Evolutionary conservation across 495 filamentous ascomycete species (phyloP), one percentile per base, ranked within the genome.

Genomic region (Friedmanniomyces simplex): DNA sequence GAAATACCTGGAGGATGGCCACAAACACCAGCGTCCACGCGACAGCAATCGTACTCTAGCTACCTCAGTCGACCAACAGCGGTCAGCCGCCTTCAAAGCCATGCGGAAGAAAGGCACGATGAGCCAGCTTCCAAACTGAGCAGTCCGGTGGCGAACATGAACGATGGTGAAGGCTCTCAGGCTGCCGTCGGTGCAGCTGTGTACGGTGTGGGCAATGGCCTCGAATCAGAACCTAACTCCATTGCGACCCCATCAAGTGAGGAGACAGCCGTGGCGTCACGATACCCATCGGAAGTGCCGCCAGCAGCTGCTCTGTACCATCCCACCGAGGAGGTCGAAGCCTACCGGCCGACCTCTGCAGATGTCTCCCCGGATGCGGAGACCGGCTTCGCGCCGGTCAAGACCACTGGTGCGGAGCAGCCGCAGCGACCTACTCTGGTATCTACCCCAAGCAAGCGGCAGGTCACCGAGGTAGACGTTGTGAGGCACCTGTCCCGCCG

Each of bases 401-500:
- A 25, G 20, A 16, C 14, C 13, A 54, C 32, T 2, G 43, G 18
- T 7, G 43, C 7, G 6, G 43, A 47, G 43, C 7, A 47, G 43
- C 43, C 32, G n/a, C 52, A 50, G 28, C 54, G 45, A 18, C 45
- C 54, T 11, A 39, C 16, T 43, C 45, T 45, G 20, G 21, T 14
- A 28, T 42, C 30, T 12, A 58, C 28, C 1, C 20, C 54, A 10
- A 53, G 48, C 48, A 50, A 51, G 21, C 55, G 56, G 32, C 47
- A 42, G 21, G 58, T 66, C 45, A 75, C 63, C n/a, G 76, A 85
- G 52, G 74, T 79, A 46, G 74, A 80, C 14, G 51, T 83, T 7
- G 72, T 77, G 14, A 68, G 66, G 0, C 75, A 69, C 0, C 58
- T 85, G 5, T 82, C 80, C 22, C 71, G 72, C 4, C 75, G 79